A percentile compares a stretch with the other conserved stretches of the same genome.
phyloP scores from a whole-genome alignment of 2,329 filamentous ascomycete species.

The Nothopassalora personata region DNA sequence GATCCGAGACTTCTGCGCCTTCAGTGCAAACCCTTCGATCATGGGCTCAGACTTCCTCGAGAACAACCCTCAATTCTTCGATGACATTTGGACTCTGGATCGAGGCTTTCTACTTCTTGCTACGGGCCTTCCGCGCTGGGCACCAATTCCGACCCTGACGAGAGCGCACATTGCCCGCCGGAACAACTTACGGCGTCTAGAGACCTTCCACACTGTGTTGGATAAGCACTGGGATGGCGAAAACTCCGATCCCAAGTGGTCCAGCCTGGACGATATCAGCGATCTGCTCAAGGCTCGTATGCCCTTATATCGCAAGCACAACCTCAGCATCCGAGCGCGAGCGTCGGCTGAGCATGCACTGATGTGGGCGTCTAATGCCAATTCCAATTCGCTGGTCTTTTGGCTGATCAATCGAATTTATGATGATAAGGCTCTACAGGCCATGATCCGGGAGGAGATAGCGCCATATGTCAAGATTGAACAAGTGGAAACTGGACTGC shows the following conservation, averaged over 20 bases:
- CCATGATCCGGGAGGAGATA: slow-evolving; percentile 33
- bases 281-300: slow-evolving; percentile 30
- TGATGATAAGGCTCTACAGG: slow-evolving; percentile 27
- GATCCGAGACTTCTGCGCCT: slow-evolving; percentile 53
- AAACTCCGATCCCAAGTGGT: slow-evolving; percentile 32
- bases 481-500: slow-evolving; percentile 29
- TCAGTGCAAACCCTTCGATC: slow-evolving; percentile 45
- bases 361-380: slow-evolving; percentile 52
- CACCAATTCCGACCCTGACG: slow-evolving; percentile 49
- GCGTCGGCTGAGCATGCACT: slow-evolving; percentile 43
- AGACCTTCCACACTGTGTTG: slow-evolving; percentile 29
- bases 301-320: slow-evolving; percentile 29
- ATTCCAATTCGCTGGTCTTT: slow-evolving; percentile 45
- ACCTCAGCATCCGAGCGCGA: slow-evolving; percentile 29
- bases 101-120: slow-evolving; percentile 50
- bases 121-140: slow-evolving; percentile 52
- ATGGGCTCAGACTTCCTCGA: slow-evolving; percentile 50
- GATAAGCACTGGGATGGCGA: slow-evolving; percentile 29
- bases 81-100: slow-evolving; percentile 54
- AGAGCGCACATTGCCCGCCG: slow-evolving; percentile 41
- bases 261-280: slow-evolving; percentile 33
- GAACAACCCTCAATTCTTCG: slow-evolving; percentile 49
- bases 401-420: slow-evolving; percentile 37
- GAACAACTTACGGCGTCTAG: slow-evolving; percentile 24
- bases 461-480: slow-evolving; percentile 27